Evolutionary conservation across 176 grass and related monocot genomes (phyloP).

Genomic region (Pontederia crassipes): DNA sequence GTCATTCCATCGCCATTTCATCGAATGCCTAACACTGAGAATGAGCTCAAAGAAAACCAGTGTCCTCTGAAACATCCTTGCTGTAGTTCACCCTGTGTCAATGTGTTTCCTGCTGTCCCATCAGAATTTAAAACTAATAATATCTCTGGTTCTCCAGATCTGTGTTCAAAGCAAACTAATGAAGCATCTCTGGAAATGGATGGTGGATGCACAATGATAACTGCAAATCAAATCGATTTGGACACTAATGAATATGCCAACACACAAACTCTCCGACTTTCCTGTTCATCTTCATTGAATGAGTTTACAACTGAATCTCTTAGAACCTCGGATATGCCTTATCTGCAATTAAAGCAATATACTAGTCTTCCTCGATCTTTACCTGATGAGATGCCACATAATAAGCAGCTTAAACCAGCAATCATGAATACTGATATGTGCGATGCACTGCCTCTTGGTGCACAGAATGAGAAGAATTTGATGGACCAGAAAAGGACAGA

Average conservation of each 20-base stretch:
- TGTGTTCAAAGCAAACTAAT: not conserved
- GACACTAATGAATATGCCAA: not conserved
- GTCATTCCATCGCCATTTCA: not conserved
- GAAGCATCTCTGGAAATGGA: not conserved
- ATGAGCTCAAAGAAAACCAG: not conserved
- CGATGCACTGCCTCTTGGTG: not conserved
- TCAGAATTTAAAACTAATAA: conserved; percentile 1
- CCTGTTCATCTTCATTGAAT: conserved; percentile 31
- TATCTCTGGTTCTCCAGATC: not conserved
- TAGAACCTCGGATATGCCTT: conserved; percentile 18
- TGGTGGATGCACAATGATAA: not conserved
- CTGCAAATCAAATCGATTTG: not conserved
- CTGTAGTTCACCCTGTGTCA: conserved; percentile 4
- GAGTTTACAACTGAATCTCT: conserved; percentile 29
- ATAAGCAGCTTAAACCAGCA: conserved; percentile 5
- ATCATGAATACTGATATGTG: not conserved
- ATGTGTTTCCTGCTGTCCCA: conserved; percentile 4
- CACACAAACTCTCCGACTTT: conserved; percentile 18
- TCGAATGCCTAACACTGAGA: not conserved
- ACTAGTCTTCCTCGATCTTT: not conserved
- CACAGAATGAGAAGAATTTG: not conserved
- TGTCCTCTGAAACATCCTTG: conserved; percentile 2
- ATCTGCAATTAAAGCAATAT: conserved; percentile 2
- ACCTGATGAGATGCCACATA: not conserved
- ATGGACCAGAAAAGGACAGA: conserved; percentile 1